Base-by-base conservation (phyloP, 129 eudicot species). In the Chrysanthemum lavandulifolium region DNA sequence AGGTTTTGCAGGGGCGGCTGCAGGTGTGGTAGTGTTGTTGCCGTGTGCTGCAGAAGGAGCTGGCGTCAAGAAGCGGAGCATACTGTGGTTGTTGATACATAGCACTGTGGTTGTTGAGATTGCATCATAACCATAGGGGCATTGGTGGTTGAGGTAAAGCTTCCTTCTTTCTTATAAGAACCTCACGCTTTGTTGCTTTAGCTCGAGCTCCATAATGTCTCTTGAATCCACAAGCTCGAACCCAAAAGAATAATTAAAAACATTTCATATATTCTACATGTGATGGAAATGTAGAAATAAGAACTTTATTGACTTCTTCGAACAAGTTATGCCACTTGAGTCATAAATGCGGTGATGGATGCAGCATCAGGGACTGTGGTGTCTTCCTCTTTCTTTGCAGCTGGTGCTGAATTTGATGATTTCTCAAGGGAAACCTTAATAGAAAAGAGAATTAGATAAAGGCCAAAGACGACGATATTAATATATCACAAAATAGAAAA, bases 151-250 rank as follows among this genome's bases (percentile, higher is more conserved):
- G 96, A 53, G 85, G 86, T 57, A 92, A 48, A 61, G 94, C 96
- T 72, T 85, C 96, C 70, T 89, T 92, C 72, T 92, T 92, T 25
- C 98, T 86, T 11, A 89, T 89, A 59, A 87, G 71, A 16, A 89
- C 79, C 83, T 92, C 98, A 76, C 89, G 53, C 82, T 81, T 12
- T 55, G 78, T 77, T 92, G 98, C 79, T 92, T 92, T 61, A 92
- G 78, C 84, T 89, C 79, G 75, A 92, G 81, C 83, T 92, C 98
- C 91, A 83, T 80, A 58, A 92, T 92, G 73, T 92, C 98, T 78
- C 86, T 85, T 14, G 98, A 92, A 89, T 92, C 98, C 76, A 92
- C 98, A 58, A 92, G 96, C 84, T 96, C 89, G 79, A 58, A 73
- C 33, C 52, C 60, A n/a, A 56, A 67, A 56, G 47, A 10, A 3